Evolutionary conservation across 768 basidiomycete species (phyloP).

Genomic region (Mycena leptocephala): DNA sequence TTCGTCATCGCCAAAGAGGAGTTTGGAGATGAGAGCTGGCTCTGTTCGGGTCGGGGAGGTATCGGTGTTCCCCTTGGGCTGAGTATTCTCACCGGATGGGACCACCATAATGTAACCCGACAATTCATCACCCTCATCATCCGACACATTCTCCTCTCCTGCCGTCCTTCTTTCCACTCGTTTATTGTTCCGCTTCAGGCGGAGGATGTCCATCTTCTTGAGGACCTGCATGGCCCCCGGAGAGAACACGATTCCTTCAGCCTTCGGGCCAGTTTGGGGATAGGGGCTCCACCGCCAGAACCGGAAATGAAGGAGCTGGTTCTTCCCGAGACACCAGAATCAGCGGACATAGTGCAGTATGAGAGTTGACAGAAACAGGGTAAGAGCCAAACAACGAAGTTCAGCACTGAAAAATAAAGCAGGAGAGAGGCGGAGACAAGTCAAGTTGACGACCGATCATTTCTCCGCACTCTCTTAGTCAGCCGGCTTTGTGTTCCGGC

Average conservation of each 20-base stretch:
- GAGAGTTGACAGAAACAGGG: too few species aligned
- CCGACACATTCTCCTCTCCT: not conserved
- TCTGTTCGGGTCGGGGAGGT: not conserved
- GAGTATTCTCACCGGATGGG: not conserved
- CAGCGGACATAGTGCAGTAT: not conserved
- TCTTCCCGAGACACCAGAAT: not conserved
- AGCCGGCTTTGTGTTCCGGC: slow-evolving; percentile 5
- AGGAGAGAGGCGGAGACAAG: not conserved
- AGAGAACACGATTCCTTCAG: not conserved
- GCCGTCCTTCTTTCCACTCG: not conserved
- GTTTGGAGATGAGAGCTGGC: not conserved
- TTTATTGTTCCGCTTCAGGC: slow-evolving; percentile 5
- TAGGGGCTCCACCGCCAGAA: not conserved
- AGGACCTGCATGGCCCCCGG: not conserved
- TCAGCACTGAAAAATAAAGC: too few species aligned
- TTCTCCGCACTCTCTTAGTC: slow-evolving; percentile 11
- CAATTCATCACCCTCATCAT: slow-evolving; percentile 8
- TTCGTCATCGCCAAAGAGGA: not conserved
- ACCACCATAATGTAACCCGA: not conserved
- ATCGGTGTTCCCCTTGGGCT: too few species aligned
- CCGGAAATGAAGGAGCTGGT: not conserved
- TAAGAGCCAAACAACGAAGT: too few species aligned
- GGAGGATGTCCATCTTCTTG: slow-evolving; percentile 3
- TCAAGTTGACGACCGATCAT: not conserved
- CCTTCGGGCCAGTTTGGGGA: not conserved